Conservation (phyloP, 805 yeast genomes). For the Wickerhamiella brachini region DNA sequence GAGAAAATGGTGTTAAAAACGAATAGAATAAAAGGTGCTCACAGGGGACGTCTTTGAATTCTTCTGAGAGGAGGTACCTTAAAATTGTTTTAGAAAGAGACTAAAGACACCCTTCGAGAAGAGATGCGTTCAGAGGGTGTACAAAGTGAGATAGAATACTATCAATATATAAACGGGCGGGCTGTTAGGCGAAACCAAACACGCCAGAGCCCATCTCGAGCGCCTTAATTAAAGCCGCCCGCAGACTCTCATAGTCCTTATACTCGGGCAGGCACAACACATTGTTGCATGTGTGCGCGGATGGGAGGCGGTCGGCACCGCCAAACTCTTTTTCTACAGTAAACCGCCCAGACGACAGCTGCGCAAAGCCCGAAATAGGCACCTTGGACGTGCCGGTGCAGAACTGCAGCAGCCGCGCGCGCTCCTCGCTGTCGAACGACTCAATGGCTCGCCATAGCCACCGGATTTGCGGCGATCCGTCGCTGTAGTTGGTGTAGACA, state of each 20-base stretch:
- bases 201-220: constrained; percentile 94
- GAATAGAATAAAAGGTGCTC: too few species aligned
- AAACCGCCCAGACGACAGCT: constrained; percentile 76
- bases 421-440: constrained; percentile 84
- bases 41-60: too few species aligned
- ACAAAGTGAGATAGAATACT: too few species aligned
- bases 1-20: too few species aligned
- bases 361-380: constrained; percentile 87
- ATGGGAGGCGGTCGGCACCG: constrained; percentile 71
- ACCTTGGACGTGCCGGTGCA: constrained; percentile 96
- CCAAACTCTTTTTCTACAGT: constrained; percentile 86
- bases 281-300: constrained; percentile 94
- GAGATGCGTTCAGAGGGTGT: too few species aligned
- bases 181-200: constrained; percentile 77
- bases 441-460: constrained; percentile 98
- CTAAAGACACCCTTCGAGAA: too few species aligned
- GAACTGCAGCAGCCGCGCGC: constrained; percentile 87
- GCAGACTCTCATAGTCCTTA: constrained; percentile 70
- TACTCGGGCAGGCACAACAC: constrained; percentile 90
- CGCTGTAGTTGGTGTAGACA: constrained; percentile 60
- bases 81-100: too few species aligned
- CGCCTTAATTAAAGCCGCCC: constrained; percentile 70
- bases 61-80: too few species aligned
- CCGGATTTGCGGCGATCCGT: constrained; percentile 73
- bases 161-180: too few species aligned